phyloP scores from a whole-genome alignment of 2,329 filamentous ascomycete species.

The Erysiphe neolycopersici region DNA sequence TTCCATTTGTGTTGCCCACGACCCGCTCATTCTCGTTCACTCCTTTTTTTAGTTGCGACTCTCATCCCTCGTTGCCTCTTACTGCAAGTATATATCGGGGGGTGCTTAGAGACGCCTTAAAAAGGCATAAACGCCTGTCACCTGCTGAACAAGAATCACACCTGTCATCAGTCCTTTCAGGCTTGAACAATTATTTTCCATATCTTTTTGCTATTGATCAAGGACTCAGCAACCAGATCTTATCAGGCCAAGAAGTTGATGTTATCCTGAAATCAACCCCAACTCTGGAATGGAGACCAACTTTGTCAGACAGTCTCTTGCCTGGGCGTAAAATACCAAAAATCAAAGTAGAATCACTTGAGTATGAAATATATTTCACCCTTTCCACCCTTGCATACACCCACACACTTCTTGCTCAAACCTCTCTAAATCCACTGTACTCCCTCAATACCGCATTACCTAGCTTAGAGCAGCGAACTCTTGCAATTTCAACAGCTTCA shows the following conservation, averaged over 20 bases:
- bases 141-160: slow-evolving; percentile 41
- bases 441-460: slow-evolving; percentile 33
- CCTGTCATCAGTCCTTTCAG: slow-evolving; percentile 40
- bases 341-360: slow-evolving; percentile 44
- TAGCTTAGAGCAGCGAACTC: slow-evolving; percentile 36
- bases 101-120: slow-evolving; percentile 58
- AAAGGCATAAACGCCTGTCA: slow-evolving; percentile 70
- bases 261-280: slow-evolving; percentile 33
- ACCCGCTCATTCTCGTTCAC: slow-evolving; percentile 71
- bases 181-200: slow-evolving; percentile 53
- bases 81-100: slow-evolving; percentile 61
- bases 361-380: slow-evolving; percentile 61
- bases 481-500: slow-evolving; percentile 46
- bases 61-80: slow-evolving; percentile 71
- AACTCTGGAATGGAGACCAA: slow-evolving; percentile 63
- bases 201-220: slow-evolving; percentile 57
- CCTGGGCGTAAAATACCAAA: slow-evolving; percentile 37
- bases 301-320: slow-evolving; percentile 36
- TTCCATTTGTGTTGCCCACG: slow-evolving; percentile 65
- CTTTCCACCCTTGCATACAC: slow-evolving; percentile 53
- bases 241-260: slow-evolving; percentile 34
- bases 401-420: slow-evolving; percentile 44
- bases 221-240: slow-evolving; percentile 31
- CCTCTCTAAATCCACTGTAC: slow-evolving; percentile 47
- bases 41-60: slow-evolving; percentile 46